Conservation (phyloP, 345 rosid genomes). For the Sapria himalayana region DNA sequence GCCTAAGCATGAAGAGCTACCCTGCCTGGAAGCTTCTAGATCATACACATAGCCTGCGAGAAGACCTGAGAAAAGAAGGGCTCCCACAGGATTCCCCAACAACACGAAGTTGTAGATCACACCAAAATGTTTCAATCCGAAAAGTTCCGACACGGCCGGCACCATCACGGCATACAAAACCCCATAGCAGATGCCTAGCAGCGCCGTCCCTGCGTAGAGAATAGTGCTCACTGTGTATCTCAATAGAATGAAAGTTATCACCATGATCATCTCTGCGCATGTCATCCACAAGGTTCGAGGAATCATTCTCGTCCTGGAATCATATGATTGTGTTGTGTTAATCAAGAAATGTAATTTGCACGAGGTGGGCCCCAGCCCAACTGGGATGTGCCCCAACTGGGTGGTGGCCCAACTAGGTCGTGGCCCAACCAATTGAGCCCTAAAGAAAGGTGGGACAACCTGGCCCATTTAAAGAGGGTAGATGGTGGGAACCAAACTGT, state of each 20-base stretch:
- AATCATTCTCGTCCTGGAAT: slow-evolving; percentile 34
- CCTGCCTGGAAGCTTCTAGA: slow-evolving; percentile 67
- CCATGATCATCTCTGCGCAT: slow-evolving; percentile 30
- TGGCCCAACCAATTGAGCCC: too few species aligned
- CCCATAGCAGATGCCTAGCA: slow-evolving; percentile 58
- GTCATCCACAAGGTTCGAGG: slow-evolving; percentile 84
- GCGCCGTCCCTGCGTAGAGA: slow-evolving; percentile 42
- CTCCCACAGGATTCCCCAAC: slow-evolving; percentile 83
- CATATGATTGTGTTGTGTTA: not conserved
- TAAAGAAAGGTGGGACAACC: too few species aligned
- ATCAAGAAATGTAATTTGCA: too few species aligned
- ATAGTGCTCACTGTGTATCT: slow-evolving; percentile 32
- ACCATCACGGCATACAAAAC: slow-evolving; percentile 44
- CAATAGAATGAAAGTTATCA: slow-evolving; percentile 32
- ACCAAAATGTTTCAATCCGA: slow-evolving; percentile 74
- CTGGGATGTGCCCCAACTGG: too few species aligned
- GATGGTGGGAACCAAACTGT: too few species aligned
- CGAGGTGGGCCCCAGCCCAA: too few species aligned
- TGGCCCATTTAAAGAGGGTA: too few species aligned
- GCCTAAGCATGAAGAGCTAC: slow-evolving; percentile 57
- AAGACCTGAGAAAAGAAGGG: slow-evolving; percentile 60
- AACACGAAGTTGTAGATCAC: slow-evolving; percentile 55
- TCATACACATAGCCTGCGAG: slow-evolving; percentile 78
- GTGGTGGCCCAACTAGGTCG: too few species aligned
- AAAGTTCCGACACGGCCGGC: slow-evolving; percentile 79